phyloP scores from a whole-genome alignment of 78 protist genomes.

The Guillardia theta region DNA sequence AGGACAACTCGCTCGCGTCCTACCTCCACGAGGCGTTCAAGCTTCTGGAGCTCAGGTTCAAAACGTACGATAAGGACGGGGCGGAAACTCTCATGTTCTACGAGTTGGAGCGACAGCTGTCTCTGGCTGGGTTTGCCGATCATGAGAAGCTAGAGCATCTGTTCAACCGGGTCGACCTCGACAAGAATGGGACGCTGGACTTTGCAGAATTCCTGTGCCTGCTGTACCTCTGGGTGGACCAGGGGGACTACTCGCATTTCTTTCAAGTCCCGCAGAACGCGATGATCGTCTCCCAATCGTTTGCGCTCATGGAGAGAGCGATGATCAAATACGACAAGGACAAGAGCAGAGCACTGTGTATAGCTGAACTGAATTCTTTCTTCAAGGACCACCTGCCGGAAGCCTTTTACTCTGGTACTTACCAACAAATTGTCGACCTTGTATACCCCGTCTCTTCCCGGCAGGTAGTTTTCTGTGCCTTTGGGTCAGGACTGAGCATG shows the following conservation, averaged over 20 bases:
- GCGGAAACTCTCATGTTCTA: neutral
- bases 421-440: neutral
- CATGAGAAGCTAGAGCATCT: neutral
- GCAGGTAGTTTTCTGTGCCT: neutral
- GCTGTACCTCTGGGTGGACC: neutral
- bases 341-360: neutral
- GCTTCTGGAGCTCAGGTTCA: neutral
- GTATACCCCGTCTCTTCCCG: neutral
- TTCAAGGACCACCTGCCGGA: neutral
- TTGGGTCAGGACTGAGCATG: no score
- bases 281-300: neutral
- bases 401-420: neutral
- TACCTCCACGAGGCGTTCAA: neutral
- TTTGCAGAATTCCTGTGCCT: neutral
- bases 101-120: neutral
- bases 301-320: neutral
- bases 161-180: neutral
- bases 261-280: neutral
- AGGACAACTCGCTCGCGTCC: neutral
- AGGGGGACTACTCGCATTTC: neutral
- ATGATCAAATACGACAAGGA: neutral
- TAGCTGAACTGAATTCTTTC: neutral
- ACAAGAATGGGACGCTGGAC: neutral
- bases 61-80: neutral
- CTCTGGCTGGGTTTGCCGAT: neutral